Conservation (phyloP, 805 yeast species). For the Candida saitoana region DNA sequence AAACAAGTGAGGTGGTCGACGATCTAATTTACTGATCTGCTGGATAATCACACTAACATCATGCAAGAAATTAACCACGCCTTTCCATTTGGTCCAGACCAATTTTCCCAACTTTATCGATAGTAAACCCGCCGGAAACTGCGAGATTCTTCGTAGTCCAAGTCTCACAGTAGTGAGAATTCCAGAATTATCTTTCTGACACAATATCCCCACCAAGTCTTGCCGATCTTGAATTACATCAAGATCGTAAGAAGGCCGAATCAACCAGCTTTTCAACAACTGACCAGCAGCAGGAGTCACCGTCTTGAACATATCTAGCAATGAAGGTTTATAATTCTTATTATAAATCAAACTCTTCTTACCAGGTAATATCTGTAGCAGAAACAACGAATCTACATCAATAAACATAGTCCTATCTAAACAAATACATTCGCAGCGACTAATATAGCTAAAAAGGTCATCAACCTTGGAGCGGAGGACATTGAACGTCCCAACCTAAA, state of each 20-base stretch:
- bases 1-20: neutral
- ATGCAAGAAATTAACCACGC: slow-evolving; percentile 4
- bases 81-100: slow-evolving; percentile 8
- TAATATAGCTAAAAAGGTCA: too few species aligned
- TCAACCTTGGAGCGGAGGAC: too few species aligned
- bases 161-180: neutral
- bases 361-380: slow-evolving; percentile 6
- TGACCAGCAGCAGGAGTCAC: slow-evolving; percentile 6
- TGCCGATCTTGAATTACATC: slow-evolving; percentile 4
- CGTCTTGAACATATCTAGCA: slow-evolving; percentile 6
- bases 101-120: slow-evolving; percentile 6
- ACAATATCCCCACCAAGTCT: neutral
- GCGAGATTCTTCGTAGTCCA: neutral
- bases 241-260: slow-evolving; percentile 6
- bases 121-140: neutral
- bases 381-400: slow-evolving; percentile 9
- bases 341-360: neutral
- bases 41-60: slow-evolving; percentile 1
- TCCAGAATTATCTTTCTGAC: slow-evolving; percentile 3
- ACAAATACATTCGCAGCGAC: neutral
- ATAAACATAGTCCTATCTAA: slow-evolving; percentile 8
- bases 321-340: slow-evolving; percentile 3
- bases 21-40: neutral
- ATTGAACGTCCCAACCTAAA: too few species aligned
- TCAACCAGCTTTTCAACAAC: slow-evolving; percentile 9